Percentiles rank a stretch among this genome's conserved stretches.
Evolutionary conservation across 805 yeast species (phyloP).

Genomic region (Nakazawaea pomicola): DNA sequence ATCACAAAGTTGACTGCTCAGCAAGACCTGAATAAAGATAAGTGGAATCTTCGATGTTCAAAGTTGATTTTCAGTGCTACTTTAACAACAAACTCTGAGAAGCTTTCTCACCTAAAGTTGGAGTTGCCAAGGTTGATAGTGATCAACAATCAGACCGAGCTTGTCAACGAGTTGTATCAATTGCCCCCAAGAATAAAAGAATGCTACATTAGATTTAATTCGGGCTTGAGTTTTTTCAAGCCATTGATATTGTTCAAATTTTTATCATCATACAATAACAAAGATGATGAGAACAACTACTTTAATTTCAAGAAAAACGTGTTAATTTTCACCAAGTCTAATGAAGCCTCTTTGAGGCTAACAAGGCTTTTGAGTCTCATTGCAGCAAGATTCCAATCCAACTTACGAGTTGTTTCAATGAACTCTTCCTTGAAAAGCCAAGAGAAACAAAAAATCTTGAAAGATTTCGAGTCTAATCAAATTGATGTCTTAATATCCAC

Average conservation of each 20-base stretch:
- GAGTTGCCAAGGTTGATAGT: slow-evolving; percentile 68
- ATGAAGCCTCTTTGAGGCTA: slow-evolving; percentile 83
- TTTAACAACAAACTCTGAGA: slow-evolving; percentile 87
- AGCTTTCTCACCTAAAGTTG: slow-evolving; percentile 66
- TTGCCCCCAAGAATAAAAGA: slow-evolving; percentile 48
- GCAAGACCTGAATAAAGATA: slow-evolving; percentile 21
- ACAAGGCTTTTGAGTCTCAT: slow-evolving; percentile 53
- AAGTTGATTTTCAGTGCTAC: slow-evolving; percentile 89
- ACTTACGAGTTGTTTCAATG: slow-evolving; percentile 35
- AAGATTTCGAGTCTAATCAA: slow-evolving; percentile 51
- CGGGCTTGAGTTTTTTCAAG: slow-evolving; percentile 41
- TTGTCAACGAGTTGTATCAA: slow-evolving; percentile 53
- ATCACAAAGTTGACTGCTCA: slow-evolving; percentile 28
- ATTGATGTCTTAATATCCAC: slow-evolving; percentile 66
- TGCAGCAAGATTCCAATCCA: slow-evolving; percentile 18
- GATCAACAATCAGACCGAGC: slow-evolving; percentile 51
- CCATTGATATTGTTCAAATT: slow-evolving; percentile 69
- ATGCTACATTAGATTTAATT: slow-evolving; percentile 22
- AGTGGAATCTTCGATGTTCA: slow-evolving; percentile 38
- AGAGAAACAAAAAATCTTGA: slow-evolving; percentile 52
- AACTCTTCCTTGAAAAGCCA: slow-evolving; percentile 53
- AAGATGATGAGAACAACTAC: slow-evolving; percentile 14
- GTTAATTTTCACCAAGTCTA: slow-evolving; percentile 67
- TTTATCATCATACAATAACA: slow-evolving; percentile 29
- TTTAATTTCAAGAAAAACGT: slow-evolving; percentile 28